Base-by-base conservation (phyloP, 2,329 filamentous ascomycete genomes). In the Cadophora sp. region DNA sequence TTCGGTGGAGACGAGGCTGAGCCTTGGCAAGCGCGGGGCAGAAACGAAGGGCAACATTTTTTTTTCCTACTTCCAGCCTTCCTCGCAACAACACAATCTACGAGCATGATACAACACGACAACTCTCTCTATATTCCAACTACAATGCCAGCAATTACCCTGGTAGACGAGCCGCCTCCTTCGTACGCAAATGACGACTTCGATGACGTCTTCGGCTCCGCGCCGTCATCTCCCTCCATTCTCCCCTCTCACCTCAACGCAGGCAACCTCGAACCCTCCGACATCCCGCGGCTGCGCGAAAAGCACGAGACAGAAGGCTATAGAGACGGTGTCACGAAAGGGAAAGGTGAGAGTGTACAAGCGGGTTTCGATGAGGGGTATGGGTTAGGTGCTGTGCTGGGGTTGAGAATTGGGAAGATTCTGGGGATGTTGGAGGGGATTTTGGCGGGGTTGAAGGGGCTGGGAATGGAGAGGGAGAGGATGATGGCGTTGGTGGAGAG, bases 331-430 rank as follows among this genome's bases (percentile, higher is more conserved):
- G 87, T 98, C 64, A 86, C 91, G 0, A 83, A 83, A 3, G 92
- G 91, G 37, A 98, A 98, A 79, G 87, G 87, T 29, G 81, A 85
- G 59, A 91, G 89, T 75, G 88, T 97, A 29, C 96, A 99, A 80
- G 84, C 85, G 16, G 95, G 95, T 0, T 98, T 99, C 77, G 96
- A 99, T 78, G 92, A 95, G 72, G 95, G 95, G 0, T 98, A 94
- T 78, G 85, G 89, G 16, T 84, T 98, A 0, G 96, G 96, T 14
- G 94, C 93, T 0, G 89, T 91, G 62, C 82, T 98, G 34, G 96
- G 95, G 0, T 79, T 92, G 71, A 85, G 85, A 31, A 91, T 89
- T 0, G 96, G 96, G 0, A 89, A 88, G 72, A 81, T 97, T 14
- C 79, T 97, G 3, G 96, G 96, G 0, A 81, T 92, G 4, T 77